Conservation (phyloP, 768 basidiomycete genomes). For the Lactarius quietus region DNA sequence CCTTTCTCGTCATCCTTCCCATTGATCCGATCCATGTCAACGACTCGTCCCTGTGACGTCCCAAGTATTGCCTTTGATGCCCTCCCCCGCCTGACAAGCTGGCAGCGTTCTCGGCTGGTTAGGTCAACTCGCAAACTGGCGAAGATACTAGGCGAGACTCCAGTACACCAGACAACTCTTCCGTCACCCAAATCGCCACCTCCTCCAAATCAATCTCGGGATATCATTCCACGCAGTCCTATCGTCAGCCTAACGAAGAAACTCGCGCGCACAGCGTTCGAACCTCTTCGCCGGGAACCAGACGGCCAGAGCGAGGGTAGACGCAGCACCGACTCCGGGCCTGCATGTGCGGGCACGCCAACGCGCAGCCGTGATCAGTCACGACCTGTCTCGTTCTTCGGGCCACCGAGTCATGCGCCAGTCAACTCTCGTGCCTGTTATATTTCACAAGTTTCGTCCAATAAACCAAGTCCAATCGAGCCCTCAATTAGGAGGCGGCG, state of each 20-base stretch:
- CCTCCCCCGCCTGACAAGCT: constrained; percentile 1
- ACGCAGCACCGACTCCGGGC: neutral
- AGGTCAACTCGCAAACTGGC: constrained; percentile 24
- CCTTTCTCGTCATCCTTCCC: neutral
- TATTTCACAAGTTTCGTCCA: neutral
- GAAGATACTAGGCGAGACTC: constrained; percentile 26
- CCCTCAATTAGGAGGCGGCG: constrained; percentile 3
- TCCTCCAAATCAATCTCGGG: neutral
- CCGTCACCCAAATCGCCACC: neutral
- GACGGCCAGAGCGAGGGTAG: neutral
- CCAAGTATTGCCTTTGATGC: no score
- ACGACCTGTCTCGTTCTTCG: neutral
- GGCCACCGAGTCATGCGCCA: neutral
- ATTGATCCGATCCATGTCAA: constrained; percentile 1
- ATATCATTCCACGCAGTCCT: neutral
- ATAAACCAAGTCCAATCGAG: neutral
- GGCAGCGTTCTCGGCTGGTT: constrained; percentile 19
- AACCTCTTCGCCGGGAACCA: constrained; percentile 2
- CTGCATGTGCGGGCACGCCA: neutral
- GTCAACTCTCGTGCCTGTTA: neutral
- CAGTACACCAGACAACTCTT: constrained; percentile 6
- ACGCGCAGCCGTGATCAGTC: neutral
- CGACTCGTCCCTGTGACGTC: neutral
- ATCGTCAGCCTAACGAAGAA: constrained; percentile 5
- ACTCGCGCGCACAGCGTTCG: constrained; percentile 10